phyloP scores from a whole-genome alignment of 2,329 filamentous ascomycete genomes.

The Verticillium dahliae region DNA sequence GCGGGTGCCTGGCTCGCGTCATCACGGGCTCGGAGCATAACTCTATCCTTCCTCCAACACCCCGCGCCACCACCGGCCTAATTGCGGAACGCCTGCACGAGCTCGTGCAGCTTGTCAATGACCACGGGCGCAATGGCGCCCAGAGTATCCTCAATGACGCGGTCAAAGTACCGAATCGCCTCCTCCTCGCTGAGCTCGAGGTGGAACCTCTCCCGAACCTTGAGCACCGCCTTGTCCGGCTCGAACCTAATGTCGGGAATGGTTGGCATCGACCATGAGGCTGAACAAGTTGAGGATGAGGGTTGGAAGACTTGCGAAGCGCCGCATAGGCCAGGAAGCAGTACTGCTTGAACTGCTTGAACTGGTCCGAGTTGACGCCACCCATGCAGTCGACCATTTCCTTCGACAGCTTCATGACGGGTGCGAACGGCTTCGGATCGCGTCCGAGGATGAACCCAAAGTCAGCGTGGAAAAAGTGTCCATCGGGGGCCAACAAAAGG shows the following conservation, averaged over 20 bases:
- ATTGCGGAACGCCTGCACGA: conserved; percentile 74
- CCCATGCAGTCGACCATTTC: conserved; percentile 99
- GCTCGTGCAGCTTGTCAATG: conserved; percentile 89
- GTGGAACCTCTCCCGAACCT: conserved; percentile 92
- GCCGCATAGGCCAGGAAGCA: conserved; percentile 93
- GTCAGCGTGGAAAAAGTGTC: conserved; percentile 96
- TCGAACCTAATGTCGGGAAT: conserved; percentile 92
- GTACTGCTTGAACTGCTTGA: conserved; percentile 87
- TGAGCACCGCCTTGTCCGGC: conserved; percentile 87
- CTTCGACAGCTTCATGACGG: conserved; percentile 91
- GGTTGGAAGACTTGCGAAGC: conserved; percentile 78
- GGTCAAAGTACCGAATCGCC: conserved; percentile 79
- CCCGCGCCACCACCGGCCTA: background rate
- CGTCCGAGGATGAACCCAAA: conserved; percentile 97
- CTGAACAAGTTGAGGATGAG: conserved; percentile 93
- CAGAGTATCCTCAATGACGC: conserved; percentile 83
- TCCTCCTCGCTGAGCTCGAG: conserved; percentile 89
- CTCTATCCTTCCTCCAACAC: background rate
- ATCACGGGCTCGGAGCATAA: too few species aligned
- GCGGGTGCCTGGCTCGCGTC: too few species aligned
- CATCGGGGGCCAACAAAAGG: conserved; percentile 80
- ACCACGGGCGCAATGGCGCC: conserved; percentile 88
- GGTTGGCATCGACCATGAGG: conserved; percentile 91
- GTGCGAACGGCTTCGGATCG: conserved; percentile 95
- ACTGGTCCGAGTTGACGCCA: conserved; percentile 72